A percentile compares a stretch with the other conserved stretches of the same genome.
Evolutionary conservation across 176 grass and related monocot species (phyloP).

Genomic region (Ananas comosus): DNA sequence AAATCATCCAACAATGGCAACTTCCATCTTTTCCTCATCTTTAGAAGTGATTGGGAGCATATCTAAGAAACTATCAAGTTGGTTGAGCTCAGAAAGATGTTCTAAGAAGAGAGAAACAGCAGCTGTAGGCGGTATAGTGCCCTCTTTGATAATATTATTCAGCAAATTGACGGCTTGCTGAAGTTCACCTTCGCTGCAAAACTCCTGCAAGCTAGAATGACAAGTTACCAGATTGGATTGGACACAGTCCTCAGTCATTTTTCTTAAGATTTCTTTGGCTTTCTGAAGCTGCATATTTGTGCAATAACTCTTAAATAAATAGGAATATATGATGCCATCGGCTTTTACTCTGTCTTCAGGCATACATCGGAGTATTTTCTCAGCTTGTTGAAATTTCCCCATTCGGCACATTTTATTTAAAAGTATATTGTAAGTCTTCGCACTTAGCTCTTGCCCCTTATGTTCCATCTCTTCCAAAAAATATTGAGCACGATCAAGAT

Average conservation of each 20-base stretch:
- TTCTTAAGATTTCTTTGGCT: conserved; percentile 9
- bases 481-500: conserved; percentile 4
- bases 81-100: neutral
- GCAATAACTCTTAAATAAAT: conserved; percentile 7
- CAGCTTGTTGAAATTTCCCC: conserved; percentile 1
- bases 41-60: conserved; percentile 8
- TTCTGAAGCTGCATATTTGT: conserved; percentile 12
- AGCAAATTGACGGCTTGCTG: conserved; percentile 17
- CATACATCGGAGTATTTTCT: neutral
- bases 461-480: conserved; percentile 5
- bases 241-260: conserved; percentile 8
- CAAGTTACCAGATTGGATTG: neutral
- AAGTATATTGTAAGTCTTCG: conserved; percentile 1
- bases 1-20: neutral
- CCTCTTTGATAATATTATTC: neutral
- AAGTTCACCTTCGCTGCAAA: conserved; percentile 14
- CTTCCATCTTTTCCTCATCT: neutral
- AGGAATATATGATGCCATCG: conserved; percentile 4
- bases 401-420: neutral
- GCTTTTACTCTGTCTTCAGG: neutral
- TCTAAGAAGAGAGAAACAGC: conserved; percentile 11
- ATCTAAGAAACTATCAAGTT: conserved; percentile 8
- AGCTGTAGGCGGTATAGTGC: neutral
- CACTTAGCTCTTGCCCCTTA: conserved; percentile 4
- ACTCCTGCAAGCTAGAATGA: neutral